phyloP scores from a whole-genome alignment of 2,329 filamentous ascomycete species.

The Alternaria alternata region DNA sequence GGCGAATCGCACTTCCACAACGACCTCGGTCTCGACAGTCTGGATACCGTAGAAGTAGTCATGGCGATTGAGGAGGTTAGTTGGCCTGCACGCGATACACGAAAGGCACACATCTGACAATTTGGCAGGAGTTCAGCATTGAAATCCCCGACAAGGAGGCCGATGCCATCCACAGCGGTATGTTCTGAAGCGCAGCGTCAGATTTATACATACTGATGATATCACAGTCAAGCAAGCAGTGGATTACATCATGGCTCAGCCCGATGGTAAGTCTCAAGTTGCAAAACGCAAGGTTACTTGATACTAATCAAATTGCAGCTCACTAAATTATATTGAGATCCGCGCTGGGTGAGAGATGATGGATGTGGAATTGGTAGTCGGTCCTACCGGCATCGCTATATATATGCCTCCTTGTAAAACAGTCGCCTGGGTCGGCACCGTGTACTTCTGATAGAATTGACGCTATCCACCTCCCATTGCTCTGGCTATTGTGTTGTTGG shows the following conservation, averaged over 20 bases:
- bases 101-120: constrained; percentile 22
- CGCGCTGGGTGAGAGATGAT: constrained; percentile 33
- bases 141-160: constrained; percentile 98
- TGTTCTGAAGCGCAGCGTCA: constrained; percentile 47
- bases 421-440: constrained; percentile 45
- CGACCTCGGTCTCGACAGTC: constrained; percentile 94
- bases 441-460: constrained; percentile 50
- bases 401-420: constrained; percentile 52
- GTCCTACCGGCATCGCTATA: constrained; percentile 47
- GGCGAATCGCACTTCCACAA: constrained; percentile 90
- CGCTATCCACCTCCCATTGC: constrained; percentile 37
- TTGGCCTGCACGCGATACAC: constrained; percentile 16
- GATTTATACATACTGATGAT: constrained; percentile 43
- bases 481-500: constrained; percentile 15
- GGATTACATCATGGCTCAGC: constrained; percentile 91
- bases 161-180: constrained; percentile 92
- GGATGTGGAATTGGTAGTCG: constrained; percentile 41
- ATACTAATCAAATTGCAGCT: constrained; percentile 40
- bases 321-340: constrained; percentile 38
- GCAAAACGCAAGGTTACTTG: constrained; percentile 30
- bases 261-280: constrained; percentile 72
- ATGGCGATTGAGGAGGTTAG: constrained; percentile 99
- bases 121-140: constrained; percentile 77
- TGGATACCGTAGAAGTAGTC: constrained; percentile 98
- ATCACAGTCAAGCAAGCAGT: constrained; percentile 87